Evolutionary conservation across 768 basidiomycete species (phyloP).

Genomic region (Suillus brevipes): DNA sequence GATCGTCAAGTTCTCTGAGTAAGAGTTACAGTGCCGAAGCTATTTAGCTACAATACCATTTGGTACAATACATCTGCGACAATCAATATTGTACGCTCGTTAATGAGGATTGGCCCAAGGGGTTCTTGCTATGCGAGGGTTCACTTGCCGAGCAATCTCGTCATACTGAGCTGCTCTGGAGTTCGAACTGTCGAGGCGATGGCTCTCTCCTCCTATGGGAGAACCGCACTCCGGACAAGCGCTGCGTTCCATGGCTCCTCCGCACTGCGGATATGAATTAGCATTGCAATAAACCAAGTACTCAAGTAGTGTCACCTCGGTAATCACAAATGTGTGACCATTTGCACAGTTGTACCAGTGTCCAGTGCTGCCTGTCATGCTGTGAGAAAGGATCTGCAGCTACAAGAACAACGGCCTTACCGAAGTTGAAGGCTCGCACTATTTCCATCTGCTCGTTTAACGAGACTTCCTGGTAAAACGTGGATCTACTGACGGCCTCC

Average conservation of each 20-base stretch:
- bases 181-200: constrained; percentile 46
- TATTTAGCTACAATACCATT: background rate
- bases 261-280: constrained; percentile 44
- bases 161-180: constrained; percentile 48
- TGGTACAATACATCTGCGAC: background rate
- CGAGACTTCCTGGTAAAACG: constrained; percentile 53
- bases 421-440: constrained; percentile 50
- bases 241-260: constrained; percentile 50
- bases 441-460: constrained; percentile 52
- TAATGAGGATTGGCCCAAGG: constrained; percentile 30
- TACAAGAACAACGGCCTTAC: constrained; percentile 29
- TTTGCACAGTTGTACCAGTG: constrained; percentile 56
- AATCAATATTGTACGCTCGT: background rate
- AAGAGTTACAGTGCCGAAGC: background rate
- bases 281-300: background rate
- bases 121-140: constrained; percentile 24
- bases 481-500: constrained; percentile 36
- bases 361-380: constrained; percentile 36
- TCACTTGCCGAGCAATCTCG: constrained; percentile 33
- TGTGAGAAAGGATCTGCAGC: background rate
- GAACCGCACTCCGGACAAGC: constrained; percentile 60
- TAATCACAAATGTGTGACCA: constrained; percentile 63
- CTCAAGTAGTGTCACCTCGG: constrained; percentile 40
- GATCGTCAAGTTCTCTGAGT: background rate
- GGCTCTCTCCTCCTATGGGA: constrained; percentile 49